Evolutionary conservation across 192 early-diverging fungal genomes (phyloP), one percentile per base, ranked within the genome.

Genomic region (Backusella tarrabulga): DNA sequence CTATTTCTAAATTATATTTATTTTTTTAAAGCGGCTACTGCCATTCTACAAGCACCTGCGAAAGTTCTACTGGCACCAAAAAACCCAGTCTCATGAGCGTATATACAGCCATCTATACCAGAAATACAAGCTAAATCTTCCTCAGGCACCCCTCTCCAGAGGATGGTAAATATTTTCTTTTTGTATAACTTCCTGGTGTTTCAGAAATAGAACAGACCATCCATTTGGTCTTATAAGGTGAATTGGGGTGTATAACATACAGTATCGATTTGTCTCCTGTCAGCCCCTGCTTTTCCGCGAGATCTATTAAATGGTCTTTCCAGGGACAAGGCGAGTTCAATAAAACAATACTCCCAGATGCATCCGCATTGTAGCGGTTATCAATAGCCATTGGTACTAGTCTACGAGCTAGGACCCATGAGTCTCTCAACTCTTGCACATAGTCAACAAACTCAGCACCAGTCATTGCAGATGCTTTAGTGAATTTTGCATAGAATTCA

Each of bases 371-470:
- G 46, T 71, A 66, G 14, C 88, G 80, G 15, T 44, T 38, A 7
- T 86, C 85, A 68, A 97, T 80, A 1, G 92, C 93, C 11, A 89
- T 80, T 68, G 90, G 89, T 8, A 99, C 97, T 38, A 97, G 83
- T 72, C 89, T 87, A 46, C 95, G 89, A 1, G 95, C 96, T 21
- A 96, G 97, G n/a, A 97, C 82, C 96, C 96, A 99, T 0, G 94
- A 84, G 9, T 89, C 77, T 0, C 87, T 92, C 56, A 98, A 90
- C 32, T 32, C 32, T 32, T 32, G 32, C 32, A 32, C 32, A 32
- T 32, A 32, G 32, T 2, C 0, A 32, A 32, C 32, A 32, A 32
- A 32, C 79, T 96, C 95, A 8, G 84, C 75, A n/a, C 95, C 97
- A 19, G 92, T 88, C 84, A 97, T 82, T 1, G 74, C 87, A 23